Conservation (phyloP, 2,329 filamentous ascomycete species). For the Ceratocystis papillata region DNA sequence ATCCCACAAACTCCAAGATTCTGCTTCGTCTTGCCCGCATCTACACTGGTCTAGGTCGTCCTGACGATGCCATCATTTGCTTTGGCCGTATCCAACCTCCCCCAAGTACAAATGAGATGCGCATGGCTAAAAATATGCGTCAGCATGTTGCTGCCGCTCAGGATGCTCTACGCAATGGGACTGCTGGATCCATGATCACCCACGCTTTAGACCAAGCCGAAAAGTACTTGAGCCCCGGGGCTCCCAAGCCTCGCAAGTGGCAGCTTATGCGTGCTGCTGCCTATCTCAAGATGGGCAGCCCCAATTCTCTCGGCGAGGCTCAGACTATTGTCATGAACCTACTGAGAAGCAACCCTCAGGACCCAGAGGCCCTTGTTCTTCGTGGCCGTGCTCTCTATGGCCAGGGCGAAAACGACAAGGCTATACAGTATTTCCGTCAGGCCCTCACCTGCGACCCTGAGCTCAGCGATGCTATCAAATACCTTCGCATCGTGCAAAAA, state of each 20-base stretch:
- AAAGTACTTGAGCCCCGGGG: conserved; percentile 62
- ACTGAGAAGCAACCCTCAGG: conserved; percentile 74
- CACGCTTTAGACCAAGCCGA: conserved; percentile 88
- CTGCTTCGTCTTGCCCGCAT: conserved; percentile 79
- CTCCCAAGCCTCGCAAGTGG: conserved; percentile 82
- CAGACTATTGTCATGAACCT: conserved; percentile 86
- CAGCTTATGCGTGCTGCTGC: conserved; percentile 84
- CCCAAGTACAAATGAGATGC: conserved; percentile 74
- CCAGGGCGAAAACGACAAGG: conserved; percentile 91
- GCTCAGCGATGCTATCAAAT: conserved; percentile 77
- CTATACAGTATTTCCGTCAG: conserved; percentile 81
- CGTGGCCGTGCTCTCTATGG: conserved; percentile 79
- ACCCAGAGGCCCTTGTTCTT: conserved; percentile 86
- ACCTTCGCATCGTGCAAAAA: conserved; percentile 80
- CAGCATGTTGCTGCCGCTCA: conserved; percentile 71
- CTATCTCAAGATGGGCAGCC: conserved; percentile 81
- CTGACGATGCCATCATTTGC: conserved; percentile 73
- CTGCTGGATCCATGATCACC: conserved; percentile 79
- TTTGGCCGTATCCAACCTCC: conserved; percentile 70
- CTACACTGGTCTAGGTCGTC: conserved; percentile 75
- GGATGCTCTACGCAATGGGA: conserved; percentile 61
- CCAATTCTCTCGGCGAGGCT: conserved; percentile 80
- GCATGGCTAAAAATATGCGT: conserved; percentile 73
- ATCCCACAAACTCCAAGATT: conserved; percentile 79
- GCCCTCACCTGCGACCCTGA: conserved; percentile 86